Conservation (phyloP, 441 rosid genomes). For the Gossypium gossypioides region DNA sequence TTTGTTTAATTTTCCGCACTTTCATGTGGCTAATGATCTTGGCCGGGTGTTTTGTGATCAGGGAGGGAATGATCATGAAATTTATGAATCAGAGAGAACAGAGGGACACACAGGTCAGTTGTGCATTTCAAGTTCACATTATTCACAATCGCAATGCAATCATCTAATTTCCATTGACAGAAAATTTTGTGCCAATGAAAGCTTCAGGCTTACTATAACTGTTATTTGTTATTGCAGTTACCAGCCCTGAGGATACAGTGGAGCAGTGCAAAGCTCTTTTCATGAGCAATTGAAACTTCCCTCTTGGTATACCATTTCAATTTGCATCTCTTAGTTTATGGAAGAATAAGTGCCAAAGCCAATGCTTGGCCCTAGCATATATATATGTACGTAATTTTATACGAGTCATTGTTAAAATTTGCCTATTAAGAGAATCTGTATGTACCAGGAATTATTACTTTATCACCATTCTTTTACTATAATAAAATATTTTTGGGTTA, state of each 20-base stretch:
- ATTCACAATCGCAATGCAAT: neutral
- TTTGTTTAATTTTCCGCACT: neutral
- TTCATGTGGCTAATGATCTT: slow-evolving; percentile 4
- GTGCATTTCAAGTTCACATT: slow-evolving; percentile 1
- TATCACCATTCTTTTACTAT: neutral
- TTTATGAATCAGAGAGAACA: slow-evolving; percentile 73
- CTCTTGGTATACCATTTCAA: neutral
- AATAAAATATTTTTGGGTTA: neutral
- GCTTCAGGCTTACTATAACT: neutral
- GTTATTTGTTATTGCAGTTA: slow-evolving; percentile 43
- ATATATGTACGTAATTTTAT: neutral
- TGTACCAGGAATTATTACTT: neutral
- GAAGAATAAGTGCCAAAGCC: neutral
- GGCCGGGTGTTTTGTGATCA: slow-evolving; percentile 25
- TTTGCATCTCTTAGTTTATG: neutral
- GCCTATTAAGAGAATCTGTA: neutral
- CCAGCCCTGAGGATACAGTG: slow-evolving; percentile 76
- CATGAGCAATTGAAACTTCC: slow-evolving; percentile 23
- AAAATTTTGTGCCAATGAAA: neutral
- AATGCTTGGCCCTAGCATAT: neutral
- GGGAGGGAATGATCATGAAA: slow-evolving; percentile 98
- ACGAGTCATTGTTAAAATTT: neutral
- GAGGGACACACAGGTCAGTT: slow-evolving; percentile 82
- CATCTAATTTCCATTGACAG: neutral
- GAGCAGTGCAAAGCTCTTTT: slow-evolving; percentile 64